Percentiles rank a stretch among this genome's conserved stretches.
Evolutionary conservation across 257 asterid species (phyloP).

Genomic region (Lycium ferocissimum): DNA sequence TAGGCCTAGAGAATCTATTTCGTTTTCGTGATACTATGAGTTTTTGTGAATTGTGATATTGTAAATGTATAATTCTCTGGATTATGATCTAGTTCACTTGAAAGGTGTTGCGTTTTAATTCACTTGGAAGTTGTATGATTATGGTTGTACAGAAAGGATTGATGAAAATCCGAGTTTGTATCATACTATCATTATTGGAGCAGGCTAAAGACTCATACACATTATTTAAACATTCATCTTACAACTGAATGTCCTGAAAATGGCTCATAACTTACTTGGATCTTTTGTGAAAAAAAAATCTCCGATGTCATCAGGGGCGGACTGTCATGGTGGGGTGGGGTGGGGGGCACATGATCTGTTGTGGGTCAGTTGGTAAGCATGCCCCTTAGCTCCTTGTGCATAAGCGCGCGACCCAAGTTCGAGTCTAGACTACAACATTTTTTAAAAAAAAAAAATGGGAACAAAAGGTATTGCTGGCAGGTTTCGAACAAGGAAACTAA

Average conservation of each 20-base stretch:
- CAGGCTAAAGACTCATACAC: neutral
- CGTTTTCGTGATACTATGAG: neutral
- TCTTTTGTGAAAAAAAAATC: neutral
- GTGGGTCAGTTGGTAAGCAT: too few species aligned
- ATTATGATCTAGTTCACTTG: neutral
- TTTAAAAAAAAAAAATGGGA: too few species aligned
- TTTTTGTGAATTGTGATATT: neutral
- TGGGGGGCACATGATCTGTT: too few species aligned
- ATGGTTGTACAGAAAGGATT: neutral
- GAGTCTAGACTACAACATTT: too few species aligned
- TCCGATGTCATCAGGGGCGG: neutral
- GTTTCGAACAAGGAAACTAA: too few species aligned
- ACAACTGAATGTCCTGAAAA: neutral
- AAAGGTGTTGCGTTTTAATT: neutral
- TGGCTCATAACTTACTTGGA: slow-evolving; percentile 8
- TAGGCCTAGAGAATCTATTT: neutral
- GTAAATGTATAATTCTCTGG: neutral
- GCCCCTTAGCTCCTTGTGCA: too few species aligned
- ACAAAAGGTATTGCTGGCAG: too few species aligned
- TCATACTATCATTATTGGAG: neutral
- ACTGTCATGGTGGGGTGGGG: too few species aligned
- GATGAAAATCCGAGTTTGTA: neutral
- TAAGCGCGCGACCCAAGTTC: too few species aligned
- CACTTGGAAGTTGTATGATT: slow-evolving; percentile 5
- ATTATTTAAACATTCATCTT: neutral